Conservation (phyloP, 2,329 filamentous ascomycete genomes). For the Pestalotiopsis sp. region DNA sequence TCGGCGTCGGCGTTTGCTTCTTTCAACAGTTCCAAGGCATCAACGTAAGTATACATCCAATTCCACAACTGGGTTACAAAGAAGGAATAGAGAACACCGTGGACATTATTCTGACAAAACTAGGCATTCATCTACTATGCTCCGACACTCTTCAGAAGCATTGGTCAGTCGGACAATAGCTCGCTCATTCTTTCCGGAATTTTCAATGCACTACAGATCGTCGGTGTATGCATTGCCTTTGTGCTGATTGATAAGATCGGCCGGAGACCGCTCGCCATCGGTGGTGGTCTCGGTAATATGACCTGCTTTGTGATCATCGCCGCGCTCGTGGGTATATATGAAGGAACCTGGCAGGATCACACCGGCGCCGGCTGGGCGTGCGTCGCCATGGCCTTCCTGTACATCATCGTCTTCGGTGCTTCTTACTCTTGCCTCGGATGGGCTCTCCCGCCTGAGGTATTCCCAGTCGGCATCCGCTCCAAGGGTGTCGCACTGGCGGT, state of each 20-base stretch:
- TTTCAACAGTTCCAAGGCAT: slow-evolving; percentile 46
- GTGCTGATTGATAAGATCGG: slow-evolving; percentile 50
- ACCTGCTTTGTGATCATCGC: slow-evolving; percentile 55
- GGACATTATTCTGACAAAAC: background rate
- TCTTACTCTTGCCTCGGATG: slow-evolving; percentile 38
- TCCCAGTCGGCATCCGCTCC: slow-evolving; percentile 35
- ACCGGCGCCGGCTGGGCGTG: slow-evolving; percentile 56
- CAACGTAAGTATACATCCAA: slow-evolving; percentile 26
- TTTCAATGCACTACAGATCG: slow-evolving; percentile 45
- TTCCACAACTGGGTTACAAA: background rate
- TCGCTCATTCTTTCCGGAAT: slow-evolving; percentile 42
- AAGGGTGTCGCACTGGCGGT: slow-evolving; percentile 39
- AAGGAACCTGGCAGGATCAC: slow-evolving; percentile 50
- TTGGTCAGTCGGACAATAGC: slow-evolving; percentile 39
- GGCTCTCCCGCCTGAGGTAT: slow-evolving; percentile 40
- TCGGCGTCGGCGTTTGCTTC: slow-evolving; percentile 43
- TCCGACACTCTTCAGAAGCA: slow-evolving; percentile 44
- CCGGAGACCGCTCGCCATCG: slow-evolving; percentile 44
- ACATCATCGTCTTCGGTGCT: slow-evolving; percentile 33
- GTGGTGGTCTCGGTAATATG: slow-evolving; percentile 53
- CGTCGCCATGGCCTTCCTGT: slow-evolving; percentile 41
- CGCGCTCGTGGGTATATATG: slow-evolving; percentile 50
- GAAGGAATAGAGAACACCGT: background rate
- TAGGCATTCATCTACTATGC: slow-evolving; percentile 49
- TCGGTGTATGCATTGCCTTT: slow-evolving; percentile 51